Evolutionary conservation across 2,329 filamentous ascomycete species (phyloP).

Genomic region (Cladosporium sp.): DNA sequence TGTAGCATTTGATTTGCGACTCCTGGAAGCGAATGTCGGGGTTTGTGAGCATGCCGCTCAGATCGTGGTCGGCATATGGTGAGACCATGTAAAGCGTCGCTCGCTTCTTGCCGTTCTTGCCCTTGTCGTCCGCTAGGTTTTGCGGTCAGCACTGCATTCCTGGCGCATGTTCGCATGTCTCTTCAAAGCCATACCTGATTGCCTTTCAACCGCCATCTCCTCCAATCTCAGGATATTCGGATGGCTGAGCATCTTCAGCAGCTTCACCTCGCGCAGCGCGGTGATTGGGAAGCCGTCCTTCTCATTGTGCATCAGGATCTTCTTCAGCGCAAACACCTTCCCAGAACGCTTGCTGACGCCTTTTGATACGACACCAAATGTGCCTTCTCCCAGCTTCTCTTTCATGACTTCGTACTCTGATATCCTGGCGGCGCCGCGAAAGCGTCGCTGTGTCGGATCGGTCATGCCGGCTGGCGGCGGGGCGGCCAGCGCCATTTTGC

Average conservation of each 20-base stretch:
- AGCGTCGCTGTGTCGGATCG: conserved; percentile 52
- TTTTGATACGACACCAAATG: conserved; percentile 94
- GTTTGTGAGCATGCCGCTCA: conserved; percentile 95
- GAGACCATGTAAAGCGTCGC: conserved; percentile 98
- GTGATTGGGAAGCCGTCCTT: conserved; percentile 99
- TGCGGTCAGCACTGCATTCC: neutral
- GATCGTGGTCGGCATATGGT: conserved; percentile 97
- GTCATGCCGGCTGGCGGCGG: conserved; percentile 29
- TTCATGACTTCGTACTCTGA: conserved; percentile 70
- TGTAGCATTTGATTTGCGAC: conserved; percentile 95
- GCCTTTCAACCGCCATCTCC: conserved; percentile 92
- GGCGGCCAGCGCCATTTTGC: conserved; percentile 46
- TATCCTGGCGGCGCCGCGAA: conserved; percentile 79
- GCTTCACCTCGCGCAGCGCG: conserved; percentile 92
- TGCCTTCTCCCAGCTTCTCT: conserved; percentile 82
- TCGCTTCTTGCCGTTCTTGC: conserved; percentile 46
- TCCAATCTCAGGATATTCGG: conserved; percentile 78
- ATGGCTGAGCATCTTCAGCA: conserved; percentile 91
- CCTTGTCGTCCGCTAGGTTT: conserved; percentile 24
- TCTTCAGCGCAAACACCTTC: conserved; percentile 80
- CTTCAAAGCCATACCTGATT: conserved; percentile 57
- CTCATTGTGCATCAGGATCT: conserved; percentile 99
- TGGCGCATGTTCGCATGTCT: neutral
- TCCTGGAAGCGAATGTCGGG: conserved; percentile 81
- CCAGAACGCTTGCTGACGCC: conserved; percentile 71